Base-by-base conservation (phyloP, 106 monocot species). In the Agapanthus africanus region DNA sequence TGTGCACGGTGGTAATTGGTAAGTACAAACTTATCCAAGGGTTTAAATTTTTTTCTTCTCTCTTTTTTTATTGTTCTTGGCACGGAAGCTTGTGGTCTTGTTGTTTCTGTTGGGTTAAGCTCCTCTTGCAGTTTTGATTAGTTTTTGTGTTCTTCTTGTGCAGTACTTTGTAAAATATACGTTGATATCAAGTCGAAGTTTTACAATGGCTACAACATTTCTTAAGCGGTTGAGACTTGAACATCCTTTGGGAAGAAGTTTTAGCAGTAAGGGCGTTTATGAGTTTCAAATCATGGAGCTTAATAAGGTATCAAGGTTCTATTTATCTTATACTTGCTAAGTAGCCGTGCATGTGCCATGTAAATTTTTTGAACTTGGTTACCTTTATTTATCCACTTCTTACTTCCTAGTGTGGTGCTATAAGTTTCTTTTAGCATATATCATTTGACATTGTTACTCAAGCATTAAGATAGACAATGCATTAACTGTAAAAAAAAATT, bases 201-300 rank as follows among this genome's bases (percentile, higher is more conserved):
- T 22, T 57, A 9, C 25, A 4, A 57, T 57, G n/a, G 66, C 38
- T 26, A 15, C 61, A 11, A 56, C 44, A 40, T 37, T 74, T 70
- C 74, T 79, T 10, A 60, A 68, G 34, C 31, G 31, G 21, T 4
- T 69, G 37, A 63, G 39, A 40, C 1, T 16, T 28, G 42, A 22
- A 0, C 52, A 4, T 36, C 54, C 42, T 25, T 54, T 38, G 0
- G 64, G 74, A 30, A 63, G 70, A 65, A 27, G 51, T 54, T 54
- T 79, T 41, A 28, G 49, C 64, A 54, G 77, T 19, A 69, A 59
- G 54, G 64, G 40, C 9, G 40, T 13, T 49, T 35, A 57, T 65
- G 78, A 74, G 64, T 40, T 7, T 35, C 54, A 35, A 7, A 69
- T 82, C 21, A 34, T 64, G 19, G 82, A 82, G 74, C 70, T 78